Percentiles rank a stretch among this genome's conserved stretches.
Conservation (phyloP, 257 asterid species). For the Fraxinus cuspidata region DNA sequence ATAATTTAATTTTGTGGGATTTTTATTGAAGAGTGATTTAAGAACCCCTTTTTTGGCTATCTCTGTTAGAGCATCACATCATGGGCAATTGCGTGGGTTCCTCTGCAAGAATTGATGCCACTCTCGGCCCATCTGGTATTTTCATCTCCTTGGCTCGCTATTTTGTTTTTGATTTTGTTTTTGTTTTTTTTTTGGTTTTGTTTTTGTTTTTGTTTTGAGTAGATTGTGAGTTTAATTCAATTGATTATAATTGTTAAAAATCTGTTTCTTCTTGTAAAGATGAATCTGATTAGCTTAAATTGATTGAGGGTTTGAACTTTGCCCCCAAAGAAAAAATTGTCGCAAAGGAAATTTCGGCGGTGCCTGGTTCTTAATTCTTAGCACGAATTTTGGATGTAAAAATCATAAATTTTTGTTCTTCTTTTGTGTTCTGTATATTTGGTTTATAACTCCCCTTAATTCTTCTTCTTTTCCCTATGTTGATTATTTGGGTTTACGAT, state of each 20-base stretch:
- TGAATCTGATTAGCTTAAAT: slow-evolving; percentile 12
- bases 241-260: background rate
- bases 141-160: background rate
- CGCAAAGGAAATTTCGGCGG: background rate
- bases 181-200: too few relatives aligned
- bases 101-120: slow-evolving; percentile 79
- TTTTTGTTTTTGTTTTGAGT: background rate
- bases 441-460: background rate
- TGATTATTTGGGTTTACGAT: slow-evolving; percentile 10
- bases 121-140: slow-evolving; percentile 70
- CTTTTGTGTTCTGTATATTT: background rate
- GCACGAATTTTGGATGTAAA: slow-evolving; percentile 12
- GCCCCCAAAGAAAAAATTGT: slow-evolving; percentile 16
- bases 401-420: background rate
- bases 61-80: slow-evolving; percentile 22
- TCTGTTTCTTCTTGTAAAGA: background rate
- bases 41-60: slow-evolving; percentile 1
- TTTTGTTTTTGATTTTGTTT: too few relatives aligned
- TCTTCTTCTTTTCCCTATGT: background rate
- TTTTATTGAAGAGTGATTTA: background rate
- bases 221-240: background rate
- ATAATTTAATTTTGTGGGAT: background rate
- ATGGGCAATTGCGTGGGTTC: slow-evolving; percentile 90
- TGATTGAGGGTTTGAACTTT: background rate
- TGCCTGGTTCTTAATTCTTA: background rate